Percentiles rank a stretch among this genome's conserved stretches.
phyloP scores from a whole-genome alignment of 768 basidiomycete species.

The Mycena kentingensis region DNA sequence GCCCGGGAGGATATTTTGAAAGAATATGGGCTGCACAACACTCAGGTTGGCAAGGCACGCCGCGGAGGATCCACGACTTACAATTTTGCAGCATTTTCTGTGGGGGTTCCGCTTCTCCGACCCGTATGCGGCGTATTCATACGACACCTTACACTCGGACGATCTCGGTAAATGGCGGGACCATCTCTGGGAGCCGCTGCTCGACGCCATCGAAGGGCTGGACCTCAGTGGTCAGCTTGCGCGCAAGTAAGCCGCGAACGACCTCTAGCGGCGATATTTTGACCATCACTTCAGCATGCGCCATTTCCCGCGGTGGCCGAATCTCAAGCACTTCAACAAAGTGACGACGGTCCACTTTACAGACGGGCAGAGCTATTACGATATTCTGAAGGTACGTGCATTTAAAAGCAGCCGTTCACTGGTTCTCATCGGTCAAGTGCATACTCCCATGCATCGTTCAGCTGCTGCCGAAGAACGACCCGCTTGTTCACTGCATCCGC shows the following conservation, averaged over 20 bases:
- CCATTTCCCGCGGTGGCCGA: constrained; percentile 30
- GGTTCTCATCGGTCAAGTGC: constrained; percentile 22
- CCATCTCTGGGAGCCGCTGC: constrained; percentile 26
- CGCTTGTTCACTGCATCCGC: too few relatives aligned
- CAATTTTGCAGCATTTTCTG: constrained; percentile 27
- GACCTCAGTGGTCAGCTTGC: constrained; percentile 20
- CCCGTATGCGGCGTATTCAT: constrained; percentile 26
- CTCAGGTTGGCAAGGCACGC: constrained; percentile 15
- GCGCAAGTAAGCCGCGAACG: constrained; percentile 18
- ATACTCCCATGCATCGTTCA: constrained; percentile 32
- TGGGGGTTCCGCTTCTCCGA: constrained; percentile 30
- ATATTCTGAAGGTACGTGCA: constrained; percentile 32
- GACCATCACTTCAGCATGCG: constrained; percentile 26
- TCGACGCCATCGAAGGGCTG: constrained; percentile 21
- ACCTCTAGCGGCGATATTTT: not conserved
- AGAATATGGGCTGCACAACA: constrained; percentile 25
- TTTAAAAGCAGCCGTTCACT: not conserved
- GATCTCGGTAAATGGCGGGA: constrained; percentile 32
- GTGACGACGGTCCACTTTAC: constrained; percentile 30
- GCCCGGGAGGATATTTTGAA: constrained; percentile 23
- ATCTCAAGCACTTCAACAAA: constrained; percentile 32
- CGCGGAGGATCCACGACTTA: not conserved
- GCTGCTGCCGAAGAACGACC: constrained; percentile 29
- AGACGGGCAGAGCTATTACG: constrained; percentile 32
- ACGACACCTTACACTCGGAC: constrained; percentile 33